Percentiles rank a stretch among this genome's conserved stretches.
Conservation (phyloP, 2,329 filamentous ascomycete species). For the Fusarium stilboides region DNA sequence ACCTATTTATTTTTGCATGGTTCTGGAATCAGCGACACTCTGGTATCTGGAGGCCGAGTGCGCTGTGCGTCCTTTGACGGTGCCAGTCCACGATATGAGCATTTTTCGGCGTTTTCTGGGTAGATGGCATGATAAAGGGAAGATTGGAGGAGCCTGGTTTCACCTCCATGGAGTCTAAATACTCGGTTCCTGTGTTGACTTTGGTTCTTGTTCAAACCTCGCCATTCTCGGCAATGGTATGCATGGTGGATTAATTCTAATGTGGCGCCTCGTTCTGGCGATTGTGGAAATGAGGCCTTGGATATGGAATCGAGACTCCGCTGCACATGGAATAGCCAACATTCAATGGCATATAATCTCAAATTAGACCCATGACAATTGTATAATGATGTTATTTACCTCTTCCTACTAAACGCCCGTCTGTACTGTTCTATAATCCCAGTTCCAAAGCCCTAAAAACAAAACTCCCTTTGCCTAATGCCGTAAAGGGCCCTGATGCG, state of each 20-base stretch:
- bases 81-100: slow-evolving; percentile 40
- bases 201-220: slow-evolving; percentile 31
- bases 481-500: slow-evolving; percentile 1
- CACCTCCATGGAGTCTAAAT: slow-evolving; percentile 14
- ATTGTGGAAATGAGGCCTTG: slow-evolving; percentile 30
- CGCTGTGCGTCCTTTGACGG: slow-evolving; percentile 26
- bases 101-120: slow-evolving; percentile 50
- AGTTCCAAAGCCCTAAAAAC: background rate
- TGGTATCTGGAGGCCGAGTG: slow-evolving; percentile 20
- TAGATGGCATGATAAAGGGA: slow-evolving; percentile 41
- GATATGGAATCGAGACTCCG: slow-evolving; percentile 22
- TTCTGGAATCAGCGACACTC: slow-evolving; percentile 41
- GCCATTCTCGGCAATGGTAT: slow-evolving; percentile 26
- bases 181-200: slow-evolving; percentile 13
- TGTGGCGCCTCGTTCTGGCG: slow-evolving; percentile 21
- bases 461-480: slow-evolving; percentile 12
- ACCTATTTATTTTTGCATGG: slow-evolving; percentile 48
- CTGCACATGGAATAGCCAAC: slow-evolving; percentile 21
- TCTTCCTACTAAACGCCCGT: background rate
- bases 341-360: slow-evolving; percentile 38
- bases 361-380: slow-evolving; percentile 31
- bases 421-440: slow-evolving; percentile 15
- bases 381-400: background rate
- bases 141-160: slow-evolving; percentile 22
- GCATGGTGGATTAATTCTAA: slow-evolving; percentile 36